phyloP scores from a whole-genome alignment of 2,329 filamentous ascomycete genomes.

The Ophiosphaerella korrae region DNA sequence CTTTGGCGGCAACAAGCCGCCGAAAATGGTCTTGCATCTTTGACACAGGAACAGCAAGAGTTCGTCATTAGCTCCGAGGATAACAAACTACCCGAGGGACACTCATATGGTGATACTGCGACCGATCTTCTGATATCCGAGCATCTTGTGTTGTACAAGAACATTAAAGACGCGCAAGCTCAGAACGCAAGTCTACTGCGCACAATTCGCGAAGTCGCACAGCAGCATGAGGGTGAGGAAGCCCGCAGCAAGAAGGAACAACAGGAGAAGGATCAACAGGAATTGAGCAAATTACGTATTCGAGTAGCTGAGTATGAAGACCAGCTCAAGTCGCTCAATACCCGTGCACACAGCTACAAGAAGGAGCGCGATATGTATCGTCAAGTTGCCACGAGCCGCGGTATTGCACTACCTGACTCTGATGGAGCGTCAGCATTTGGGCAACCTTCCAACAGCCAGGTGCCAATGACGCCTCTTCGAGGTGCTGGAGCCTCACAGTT shows the following conservation, averaged over 20 bases:
- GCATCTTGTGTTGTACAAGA: constrained; percentile 86
- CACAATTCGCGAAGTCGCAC: constrained; percentile 81
- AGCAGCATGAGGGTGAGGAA: constrained; percentile 90
- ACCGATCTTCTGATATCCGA: constrained; percentile 89
- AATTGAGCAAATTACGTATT: constrained; percentile 73
- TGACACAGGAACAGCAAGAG: constrained; percentile 72
- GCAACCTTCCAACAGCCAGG: constrained; percentile 24
- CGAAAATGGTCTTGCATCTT: constrained; percentile 75
- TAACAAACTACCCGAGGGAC: constrained; percentile 73
- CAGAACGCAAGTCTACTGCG: constrained; percentile 86
- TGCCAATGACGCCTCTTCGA: constrained; percentile 49
- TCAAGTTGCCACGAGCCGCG: constrained; percentile 82
- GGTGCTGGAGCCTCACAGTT: constrained; percentile 43
- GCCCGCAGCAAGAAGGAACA: constrained; percentile 66
- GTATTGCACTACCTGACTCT: constrained; percentile 57
- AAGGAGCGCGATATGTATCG: constrained; percentile 98
- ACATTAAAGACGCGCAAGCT: constrained; percentile 80
- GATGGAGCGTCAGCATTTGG: constrained; percentile 24
- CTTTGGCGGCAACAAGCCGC: constrained; percentile 83
- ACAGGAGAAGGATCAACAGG: constrained; percentile 64
- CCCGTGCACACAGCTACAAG: constrained; percentile 89
- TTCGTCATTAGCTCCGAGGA: constrained; percentile 79
- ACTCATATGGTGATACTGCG: constrained; percentile 71
- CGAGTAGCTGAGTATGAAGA: constrained; percentile 81
- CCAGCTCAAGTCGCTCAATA: constrained; percentile 79